A percentile compares a stretch with the other conserved stretches of the same genome.
Conservation (phyloP, 441 rosid species). For the Iberis amara region DNA sequence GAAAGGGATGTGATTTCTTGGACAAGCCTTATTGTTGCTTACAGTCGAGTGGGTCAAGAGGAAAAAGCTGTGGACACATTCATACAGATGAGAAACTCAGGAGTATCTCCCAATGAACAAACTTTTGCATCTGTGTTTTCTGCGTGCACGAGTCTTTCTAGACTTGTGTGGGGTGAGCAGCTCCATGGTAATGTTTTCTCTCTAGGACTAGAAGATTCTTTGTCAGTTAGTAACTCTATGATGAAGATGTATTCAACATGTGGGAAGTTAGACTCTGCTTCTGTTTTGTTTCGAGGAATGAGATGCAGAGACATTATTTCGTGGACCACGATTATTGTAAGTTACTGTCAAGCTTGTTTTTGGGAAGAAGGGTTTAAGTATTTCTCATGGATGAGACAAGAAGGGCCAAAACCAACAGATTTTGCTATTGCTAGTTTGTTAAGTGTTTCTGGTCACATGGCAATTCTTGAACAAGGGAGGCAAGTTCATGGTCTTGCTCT, state of each 20-base stretch:
- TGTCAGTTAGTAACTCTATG: slow-evolving; percentile 69
- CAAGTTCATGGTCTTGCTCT: slow-evolving; percentile 66
- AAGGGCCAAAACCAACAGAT: slow-evolving; percentile 66
- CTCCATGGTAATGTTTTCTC: slow-evolving; percentile 57
- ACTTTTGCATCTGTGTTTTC: slow-evolving; percentile 71
- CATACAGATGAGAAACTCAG: slow-evolving; percentile 46
- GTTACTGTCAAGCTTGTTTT: slow-evolving; percentile 60
- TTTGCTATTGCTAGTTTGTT: slow-evolving; percentile 70
- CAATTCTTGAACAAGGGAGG: slow-evolving; percentile 71
- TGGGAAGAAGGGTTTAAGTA: slow-evolving; percentile 58
- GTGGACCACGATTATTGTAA: slow-evolving; percentile 81
- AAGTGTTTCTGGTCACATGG: slow-evolving; percentile 76
- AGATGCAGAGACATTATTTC: slow-evolving; percentile 60
- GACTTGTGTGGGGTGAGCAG: slow-evolving; percentile 73
- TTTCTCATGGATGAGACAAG: slow-evolving; percentile 69
- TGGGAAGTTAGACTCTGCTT: slow-evolving; percentile 50
- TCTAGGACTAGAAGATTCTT: slow-evolving; percentile 40
- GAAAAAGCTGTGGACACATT: slow-evolving; percentile 54
- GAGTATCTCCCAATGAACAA: slow-evolving; percentile 55
- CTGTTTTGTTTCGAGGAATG: slow-evolving; percentile 54
- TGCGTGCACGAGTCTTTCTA: slow-evolving; percentile 55
- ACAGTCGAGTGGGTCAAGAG: slow-evolving; percentile 51
- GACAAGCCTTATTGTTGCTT: slow-evolving; percentile 58
- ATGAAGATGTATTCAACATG: slow-evolving; percentile 73
- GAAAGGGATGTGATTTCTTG: slow-evolving; percentile 74